Evolutionary conservation across 345 rosid species (phyloP).

Genomic region (Hypericum perforatum): DNA sequence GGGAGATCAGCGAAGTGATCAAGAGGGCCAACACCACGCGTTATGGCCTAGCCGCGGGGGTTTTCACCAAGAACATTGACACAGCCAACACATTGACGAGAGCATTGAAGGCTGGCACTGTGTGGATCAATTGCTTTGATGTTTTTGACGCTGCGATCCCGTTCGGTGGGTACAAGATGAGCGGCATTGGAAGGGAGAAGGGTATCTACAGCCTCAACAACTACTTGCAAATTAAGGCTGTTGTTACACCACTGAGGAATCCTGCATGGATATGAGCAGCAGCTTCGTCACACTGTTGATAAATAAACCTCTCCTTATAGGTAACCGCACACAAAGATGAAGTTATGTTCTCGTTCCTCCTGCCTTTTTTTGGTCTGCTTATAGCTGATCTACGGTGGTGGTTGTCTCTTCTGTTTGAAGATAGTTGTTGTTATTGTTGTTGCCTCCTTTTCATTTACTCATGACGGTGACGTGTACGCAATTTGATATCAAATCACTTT

Average conservation of each 20-base stretch:
- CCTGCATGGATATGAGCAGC: constrained; percentile 1
- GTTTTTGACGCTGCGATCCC: constrained; percentile 6
- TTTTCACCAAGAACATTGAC: neutral
- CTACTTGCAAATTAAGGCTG: neutral
- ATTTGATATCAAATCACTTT: too few species aligned
- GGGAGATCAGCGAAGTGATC: neutral
- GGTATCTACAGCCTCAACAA: neutral
- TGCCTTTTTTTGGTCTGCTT: too few species aligned
- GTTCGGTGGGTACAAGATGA: constrained; percentile 4
- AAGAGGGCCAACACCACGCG: neutral
- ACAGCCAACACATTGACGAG: neutral
- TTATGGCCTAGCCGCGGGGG: constrained; percentile 4
- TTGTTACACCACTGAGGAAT: neutral
- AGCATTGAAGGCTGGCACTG: neutral
- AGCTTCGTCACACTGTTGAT: too few species aligned
- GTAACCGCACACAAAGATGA: too few species aligned
- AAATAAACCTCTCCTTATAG: too few species aligned
- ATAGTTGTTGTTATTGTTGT: too few species aligned
- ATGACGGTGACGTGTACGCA: too few species aligned
- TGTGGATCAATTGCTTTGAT: constrained; percentile 5
- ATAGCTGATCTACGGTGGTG: too few species aligned
- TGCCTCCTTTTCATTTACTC: too few species aligned
- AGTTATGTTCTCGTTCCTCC: too few species aligned
- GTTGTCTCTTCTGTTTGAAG: too few species aligned
- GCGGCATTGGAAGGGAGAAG: constrained; percentile 2